Conservation (phyloP, 2,329 filamentous ascomycete genomes). For the Biscogniauxia marginata region DNA sequence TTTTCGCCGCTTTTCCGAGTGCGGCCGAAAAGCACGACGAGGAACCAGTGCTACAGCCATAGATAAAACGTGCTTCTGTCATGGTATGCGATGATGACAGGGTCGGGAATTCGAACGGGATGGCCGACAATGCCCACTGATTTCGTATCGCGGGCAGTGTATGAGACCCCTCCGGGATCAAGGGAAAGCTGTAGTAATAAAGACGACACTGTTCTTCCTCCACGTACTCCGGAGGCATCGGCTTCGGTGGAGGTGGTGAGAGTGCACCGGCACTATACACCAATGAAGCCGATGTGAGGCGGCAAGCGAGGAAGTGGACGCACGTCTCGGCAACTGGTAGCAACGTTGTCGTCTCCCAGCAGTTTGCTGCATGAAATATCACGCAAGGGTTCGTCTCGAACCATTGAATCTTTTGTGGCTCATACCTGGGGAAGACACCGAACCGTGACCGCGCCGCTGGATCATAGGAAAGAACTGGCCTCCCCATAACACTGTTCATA, state of each 20-base stretch:
- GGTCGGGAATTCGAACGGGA: conserved; percentile 68
- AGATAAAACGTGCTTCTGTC: conserved; percentile 58
- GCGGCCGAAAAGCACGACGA: conserved; percentile 55
- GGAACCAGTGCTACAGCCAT: conserved; percentile 62
- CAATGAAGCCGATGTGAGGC: conserved; percentile 63
- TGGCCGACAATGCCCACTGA: conserved; percentile 63
- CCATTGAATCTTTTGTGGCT: conserved; percentile 59
- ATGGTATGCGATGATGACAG: conserved; percentile 55
- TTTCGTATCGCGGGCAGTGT: conserved; percentile 46
- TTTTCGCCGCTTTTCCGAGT: conserved; percentile 64
- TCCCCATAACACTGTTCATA: conserved; percentile 55
- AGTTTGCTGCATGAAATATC: conserved; percentile 71
- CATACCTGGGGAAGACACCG: conserved; percentile 63
- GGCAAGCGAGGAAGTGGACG: conserved; percentile 65
- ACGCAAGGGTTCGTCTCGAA: conserved; percentile 67
- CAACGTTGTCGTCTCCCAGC: conserved; percentile 56
- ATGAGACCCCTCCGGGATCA: conserved; percentile 30
- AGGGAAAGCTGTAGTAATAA: conserved; percentile 65
- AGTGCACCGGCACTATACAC: conserved; percentile 66
- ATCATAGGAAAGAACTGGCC: conserved; percentile 60
- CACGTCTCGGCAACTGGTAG: conserved; percentile 32
- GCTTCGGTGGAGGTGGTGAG: conserved; percentile 46
- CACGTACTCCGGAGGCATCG: conserved; percentile 35
- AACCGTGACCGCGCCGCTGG: conserved; percentile 57
- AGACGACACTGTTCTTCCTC: conserved; percentile 67